Evolutionary conservation across 352 stramenopile genomes (phyloP), one percentile per base, ranked within the genome.

Genomic region (Pythium inflatum): DNA sequence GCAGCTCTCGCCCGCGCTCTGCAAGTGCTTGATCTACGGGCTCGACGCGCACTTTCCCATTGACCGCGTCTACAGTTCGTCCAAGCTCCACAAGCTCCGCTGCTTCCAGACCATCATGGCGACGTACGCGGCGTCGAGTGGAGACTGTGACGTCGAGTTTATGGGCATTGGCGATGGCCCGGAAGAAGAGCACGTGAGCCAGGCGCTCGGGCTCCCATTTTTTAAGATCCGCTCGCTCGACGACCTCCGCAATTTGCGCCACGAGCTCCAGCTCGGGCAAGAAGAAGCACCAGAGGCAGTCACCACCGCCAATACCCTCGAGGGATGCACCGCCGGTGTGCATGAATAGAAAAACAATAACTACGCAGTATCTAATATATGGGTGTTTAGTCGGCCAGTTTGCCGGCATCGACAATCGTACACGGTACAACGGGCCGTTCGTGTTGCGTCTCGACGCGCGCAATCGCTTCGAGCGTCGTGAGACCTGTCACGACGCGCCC

Each of bases 21-120:
- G 87, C 75, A 94, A 94, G 72, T 92, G 83, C 57, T 74, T 94
- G 28, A 90, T 94, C 69, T 94, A 94, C 71, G 73, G 88, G 48
- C 74, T 94, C 40, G 82, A 94, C 59, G 31, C 73, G 25, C 92
- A 83, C 53, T 94, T 94, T 59, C 81, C 85, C 5, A 91, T 92
- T 49, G 87, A 92, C 30, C 73, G 58, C 8, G 74, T 94, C 30
- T 94, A 93, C 70, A 91, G 82, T 56, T 94, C 87, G 30, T 80
- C 87, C 1, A 91, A 90, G 64, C 53, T 93, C 28, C 87, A 87
- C 76, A 94, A 94, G 61, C 78, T 90, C 54, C 73, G 71, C 18
- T 94, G 87, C 60, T 94, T 94, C 62, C 79, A 92, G 73, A 81
- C 72, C 24, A 94, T 94, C 57, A 70, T 91, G 60, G 64, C 76